A percentile compares a stretch with the other conserved stretches of the same genome.
These are phyloP conservation scores for Camelina laxa DNA, from an alignment of 345 rosid species.

Conservation along the genomic window DNA sequence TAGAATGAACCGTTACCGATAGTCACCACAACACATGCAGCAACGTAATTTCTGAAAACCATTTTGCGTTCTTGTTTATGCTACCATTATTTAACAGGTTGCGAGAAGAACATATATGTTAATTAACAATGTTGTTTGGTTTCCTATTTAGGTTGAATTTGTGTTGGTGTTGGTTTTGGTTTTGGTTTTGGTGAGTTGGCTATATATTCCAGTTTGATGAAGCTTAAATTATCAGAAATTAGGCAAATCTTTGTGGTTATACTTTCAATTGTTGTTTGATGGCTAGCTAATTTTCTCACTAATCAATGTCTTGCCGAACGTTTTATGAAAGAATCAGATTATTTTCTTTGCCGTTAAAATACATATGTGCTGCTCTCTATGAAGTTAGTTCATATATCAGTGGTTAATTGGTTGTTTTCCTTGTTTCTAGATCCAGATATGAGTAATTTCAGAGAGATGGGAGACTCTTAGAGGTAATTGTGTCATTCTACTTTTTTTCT, in stretches of 20 bases:
- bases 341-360: neutral
- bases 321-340: neutral
- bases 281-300: constrained; percentile 11
- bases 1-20: no score
- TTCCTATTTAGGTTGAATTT: constrained; percentile 3
- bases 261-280: neutral
- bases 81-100: no score
- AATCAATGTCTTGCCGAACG: constrained; percentile 1
- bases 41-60: no score
- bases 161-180: no score
- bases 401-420: constrained; percentile 26
- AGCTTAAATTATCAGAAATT: neutral
- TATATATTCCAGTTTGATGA: neutral
- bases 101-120: no score
- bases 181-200: constrained; percentile 16
- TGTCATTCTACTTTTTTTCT: constrained; percentile 3
- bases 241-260: neutral
- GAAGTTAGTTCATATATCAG: constrained; percentile 2
- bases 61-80: no score
- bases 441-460: constrained; percentile 79
- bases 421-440: constrained; percentile 51
- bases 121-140: neutral
- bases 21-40: no score
- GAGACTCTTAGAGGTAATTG: constrained; percentile 73
- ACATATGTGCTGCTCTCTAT: neutral